phyloP scores from a whole-genome alignment of 257 asterid genomes.

The Nyctanthes arbortristis region DNA sequence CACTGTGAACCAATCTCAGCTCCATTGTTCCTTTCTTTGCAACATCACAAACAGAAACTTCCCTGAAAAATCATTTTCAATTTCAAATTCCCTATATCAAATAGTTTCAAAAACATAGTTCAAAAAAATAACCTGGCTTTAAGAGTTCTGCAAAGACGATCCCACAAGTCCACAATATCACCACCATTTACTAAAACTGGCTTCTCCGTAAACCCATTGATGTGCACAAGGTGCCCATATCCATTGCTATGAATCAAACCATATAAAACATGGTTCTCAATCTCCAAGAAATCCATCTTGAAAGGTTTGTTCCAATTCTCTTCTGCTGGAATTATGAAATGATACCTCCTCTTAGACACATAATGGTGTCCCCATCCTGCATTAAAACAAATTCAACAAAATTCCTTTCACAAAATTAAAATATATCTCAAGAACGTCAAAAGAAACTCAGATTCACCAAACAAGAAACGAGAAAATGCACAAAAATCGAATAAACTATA shows the following conservation, averaged over 20 bases:
- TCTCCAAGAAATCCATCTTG: slow-evolving; percentile 37
- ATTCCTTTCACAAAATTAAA: slow-evolving; percentile 2
- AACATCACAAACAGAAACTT: slow-evolving; percentile 47
- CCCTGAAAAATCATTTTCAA: slow-evolving; percentile 37
- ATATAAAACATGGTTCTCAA: slow-evolving; percentile 47
- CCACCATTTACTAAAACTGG: slow-evolving; percentile 39
- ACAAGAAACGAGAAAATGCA: background rate
- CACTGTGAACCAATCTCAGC: slow-evolving; percentile 53
- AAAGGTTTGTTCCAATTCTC: slow-evolving; percentile 47
- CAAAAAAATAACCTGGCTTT: slow-evolving; percentile 51
- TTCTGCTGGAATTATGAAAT: slow-evolving; percentile 57
- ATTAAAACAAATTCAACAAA: slow-evolving; percentile 1
- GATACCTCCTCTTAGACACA: slow-evolving; percentile 72
- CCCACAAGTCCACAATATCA: slow-evolving; percentile 74
- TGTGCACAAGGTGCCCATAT: slow-evolving; percentile 68
- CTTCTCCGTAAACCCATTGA: slow-evolving; percentile 42
- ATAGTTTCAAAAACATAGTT: background rate
- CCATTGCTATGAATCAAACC: slow-evolving; percentile 86
- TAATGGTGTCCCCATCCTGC: slow-evolving; percentile 95
- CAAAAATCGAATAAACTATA: background rate
- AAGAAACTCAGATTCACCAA: background rate
- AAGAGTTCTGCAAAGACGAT: slow-evolving; percentile 59
- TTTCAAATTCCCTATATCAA: background rate
- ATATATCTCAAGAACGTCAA: background rate
- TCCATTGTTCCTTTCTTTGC: slow-evolving; percentile 43